These are phyloP conservation scores for Boletus rubroflammeus DNA, from an alignment of 768 basidiomycete species.

Conservation along the genomic window DNA sequence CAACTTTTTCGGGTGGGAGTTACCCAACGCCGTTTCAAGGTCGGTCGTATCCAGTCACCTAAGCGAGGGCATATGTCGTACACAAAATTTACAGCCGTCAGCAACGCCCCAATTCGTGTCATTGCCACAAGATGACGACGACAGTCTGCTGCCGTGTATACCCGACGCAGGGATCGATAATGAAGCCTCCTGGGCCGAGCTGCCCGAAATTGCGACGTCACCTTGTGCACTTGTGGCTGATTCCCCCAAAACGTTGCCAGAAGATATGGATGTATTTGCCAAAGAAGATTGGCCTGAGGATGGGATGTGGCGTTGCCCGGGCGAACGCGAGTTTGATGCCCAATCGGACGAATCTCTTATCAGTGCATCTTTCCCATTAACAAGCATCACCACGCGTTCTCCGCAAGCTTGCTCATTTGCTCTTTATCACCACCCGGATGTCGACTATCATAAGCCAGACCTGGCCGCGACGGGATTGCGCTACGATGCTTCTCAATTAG, in stretches of 20 bases:
- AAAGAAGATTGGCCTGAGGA: constrained; percentile 15
- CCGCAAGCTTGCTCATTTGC: constrained; percentile 8
- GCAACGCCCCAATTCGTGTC: constrained; percentile 6
- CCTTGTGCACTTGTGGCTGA: not conserved
- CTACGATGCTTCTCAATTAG: constrained; percentile 12
- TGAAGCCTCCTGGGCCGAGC: constrained; percentile 15
- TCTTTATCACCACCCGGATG: constrained; percentile 18
- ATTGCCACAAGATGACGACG: constrained; percentile 19
- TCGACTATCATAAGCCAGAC: constrained; percentile 6
- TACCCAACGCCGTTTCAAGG: constrained; percentile 47
- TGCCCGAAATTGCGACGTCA: constrained; percentile 9
- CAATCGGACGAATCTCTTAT: constrained; percentile 28
- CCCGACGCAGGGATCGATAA: constrained; percentile 4
- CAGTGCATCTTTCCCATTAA: constrained; percentile 13
- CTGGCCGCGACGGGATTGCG: constrained; percentile 10
- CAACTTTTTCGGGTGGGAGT: constrained; percentile 41
- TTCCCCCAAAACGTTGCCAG: constrained; percentile 1
- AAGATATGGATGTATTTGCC: constrained; percentile 16
- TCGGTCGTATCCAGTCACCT: constrained; percentile 22
- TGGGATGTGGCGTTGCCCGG: constrained; percentile 11
- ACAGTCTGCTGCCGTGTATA: constrained; percentile 17
- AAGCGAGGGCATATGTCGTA: constrained; percentile 1
- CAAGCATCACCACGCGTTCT: constrained; percentile 17
- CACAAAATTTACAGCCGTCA: constrained; percentile 15
- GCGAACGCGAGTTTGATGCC: constrained; percentile 5